Evolutionary conservation across 2,329 filamentous ascomycete species (phyloP).

Genomic region (Fusarium heterosporum): DNA sequence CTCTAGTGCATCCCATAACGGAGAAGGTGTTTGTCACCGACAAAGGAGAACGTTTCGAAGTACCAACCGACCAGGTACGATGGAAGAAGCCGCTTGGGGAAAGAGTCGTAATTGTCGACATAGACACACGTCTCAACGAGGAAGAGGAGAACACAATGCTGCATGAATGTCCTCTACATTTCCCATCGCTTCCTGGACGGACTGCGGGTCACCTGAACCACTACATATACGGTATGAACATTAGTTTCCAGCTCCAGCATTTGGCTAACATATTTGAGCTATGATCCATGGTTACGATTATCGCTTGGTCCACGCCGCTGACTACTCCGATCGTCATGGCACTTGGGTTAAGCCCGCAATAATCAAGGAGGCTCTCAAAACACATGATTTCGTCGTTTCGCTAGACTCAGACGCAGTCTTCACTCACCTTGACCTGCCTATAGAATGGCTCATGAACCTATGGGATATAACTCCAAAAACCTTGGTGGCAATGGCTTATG

Average conservation of each 20-base stretch:
- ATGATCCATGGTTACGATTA: constrained; percentile 63
- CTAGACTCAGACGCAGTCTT: constrained; percentile 61
- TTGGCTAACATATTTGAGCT: constrained; percentile 9
- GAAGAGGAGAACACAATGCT: constrained; percentile 14
- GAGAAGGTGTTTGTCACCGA: constrained; percentile 18
- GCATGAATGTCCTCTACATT: constrained; percentile 5
- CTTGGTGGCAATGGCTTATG: constrained; percentile 59
- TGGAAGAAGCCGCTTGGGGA: constrained; percentile 14
- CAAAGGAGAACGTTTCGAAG: constrained; percentile 17
- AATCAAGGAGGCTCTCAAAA: constrained; percentile 53
- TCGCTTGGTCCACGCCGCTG: constrained; percentile 58
- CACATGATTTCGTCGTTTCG: constrained; percentile 57
- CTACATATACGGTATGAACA: constrained; percentile 37
- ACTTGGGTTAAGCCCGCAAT: constrained; percentile 61
- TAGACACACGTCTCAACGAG: constrained; percentile 10
- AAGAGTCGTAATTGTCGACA: constrained; percentile 7
- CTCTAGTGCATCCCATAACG: constrained; percentile 7
- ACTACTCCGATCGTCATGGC: constrained; percentile 55
- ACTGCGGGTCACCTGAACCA: constrained; percentile 37
- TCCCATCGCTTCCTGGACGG: background rate
- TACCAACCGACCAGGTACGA: constrained; percentile 1
- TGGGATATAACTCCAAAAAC: constrained; percentile 57
- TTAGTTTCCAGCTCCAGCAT: accelerated
- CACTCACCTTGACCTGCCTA: constrained; percentile 57
- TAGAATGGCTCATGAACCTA: constrained; percentile 61